Evolutionary conservation across 306 rosid genomes (phyloP).

Genomic region (Rosa rugosa): DNA sequence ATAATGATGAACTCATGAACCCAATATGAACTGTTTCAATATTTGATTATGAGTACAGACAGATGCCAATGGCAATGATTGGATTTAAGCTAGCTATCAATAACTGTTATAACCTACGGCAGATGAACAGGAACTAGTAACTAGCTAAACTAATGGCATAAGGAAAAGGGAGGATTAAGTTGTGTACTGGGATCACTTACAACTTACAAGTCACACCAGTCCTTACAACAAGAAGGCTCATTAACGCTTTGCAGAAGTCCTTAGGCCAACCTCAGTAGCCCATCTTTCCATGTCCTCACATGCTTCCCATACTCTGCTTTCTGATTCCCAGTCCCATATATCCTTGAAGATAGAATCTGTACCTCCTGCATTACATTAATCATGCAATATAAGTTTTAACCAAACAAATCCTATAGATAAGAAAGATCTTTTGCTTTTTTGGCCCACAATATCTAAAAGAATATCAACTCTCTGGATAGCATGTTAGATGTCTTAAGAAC

Average conservation of each 20-base stretch:
- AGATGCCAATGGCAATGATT: neutral
- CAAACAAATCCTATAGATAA: no score
- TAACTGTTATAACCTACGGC: neutral
- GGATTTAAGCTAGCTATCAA: neutral
- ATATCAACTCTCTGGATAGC: no score
- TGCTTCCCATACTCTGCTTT: slow-evolving; percentile 28
- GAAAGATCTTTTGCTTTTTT: no score
- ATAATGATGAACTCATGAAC: neutral
- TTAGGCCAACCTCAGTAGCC: neutral
- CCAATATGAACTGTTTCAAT: neutral
- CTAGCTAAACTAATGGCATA: neutral
- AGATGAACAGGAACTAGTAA: neutral
- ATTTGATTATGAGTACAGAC: neutral
- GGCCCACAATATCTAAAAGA: no score
- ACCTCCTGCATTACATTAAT: neutral
- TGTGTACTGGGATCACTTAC: neutral
- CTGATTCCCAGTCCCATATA: slow-evolving; percentile 33
- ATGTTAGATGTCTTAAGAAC: no score
- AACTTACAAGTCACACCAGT: neutral
- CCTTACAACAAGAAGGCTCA: neutral
- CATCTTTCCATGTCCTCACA: slow-evolving; percentile 36
- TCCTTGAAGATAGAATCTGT: neutral
- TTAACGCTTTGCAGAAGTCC: neutral
- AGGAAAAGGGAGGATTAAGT: neutral
- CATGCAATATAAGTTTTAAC: neutral